Conservation (phyloP, 345 rosid species). For the Xanthoceras sorbifolium region DNA sequence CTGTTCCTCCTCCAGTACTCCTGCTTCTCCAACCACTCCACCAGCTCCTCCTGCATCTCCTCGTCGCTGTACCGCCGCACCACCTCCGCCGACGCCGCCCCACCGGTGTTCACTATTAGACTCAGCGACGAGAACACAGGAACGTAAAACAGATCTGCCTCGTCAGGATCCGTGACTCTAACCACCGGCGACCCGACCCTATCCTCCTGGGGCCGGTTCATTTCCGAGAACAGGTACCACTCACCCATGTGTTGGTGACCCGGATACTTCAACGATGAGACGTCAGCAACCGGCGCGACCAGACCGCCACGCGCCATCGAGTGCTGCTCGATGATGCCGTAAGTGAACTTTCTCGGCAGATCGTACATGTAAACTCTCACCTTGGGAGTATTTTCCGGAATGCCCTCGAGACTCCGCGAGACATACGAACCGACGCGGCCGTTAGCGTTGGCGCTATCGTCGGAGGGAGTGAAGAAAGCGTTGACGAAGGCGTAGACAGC, state of each 20-base stretch:
- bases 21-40: slow-evolving; percentile 81
- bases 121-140: slow-evolving; percentile 90
- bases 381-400: neutral
- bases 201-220: slow-evolving; percentile 54
- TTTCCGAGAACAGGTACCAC: slow-evolving; percentile 84
- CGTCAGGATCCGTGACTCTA: slow-evolving; percentile 67
- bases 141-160: slow-evolving; percentile 86
- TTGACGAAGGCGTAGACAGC: slow-evolving; percentile 64
- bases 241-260: slow-evolving; percentile 99
- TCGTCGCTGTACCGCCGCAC: slow-evolving; percentile 73
- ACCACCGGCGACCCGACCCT: slow-evolving; percentile 63
- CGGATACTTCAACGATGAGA: slow-evolving; percentile 65
- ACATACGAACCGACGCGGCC: slow-evolving; percentile 25
- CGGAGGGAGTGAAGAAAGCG: slow-evolving; percentile 46
- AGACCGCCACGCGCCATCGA: slow-evolving; percentile 67
- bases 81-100: slow-evolving; percentile 33
- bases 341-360: slow-evolving; percentile 76
- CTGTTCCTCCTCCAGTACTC: slow-evolving; percentile 75
- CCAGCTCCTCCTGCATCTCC: slow-evolving; percentile 76
- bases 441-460: slow-evolving; percentile 22
- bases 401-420: slow-evolving; percentile 7
- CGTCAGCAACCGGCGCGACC: slow-evolving; percentile 37
- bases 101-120: slow-evolving; percentile 62
- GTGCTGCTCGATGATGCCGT: slow-evolving; percentile 78
- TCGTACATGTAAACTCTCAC: slow-evolving; percentile 76